Evolutionary conservation across 768 basidiomycete species (phyloP), one percentile per base, ranked within the genome.

Genomic region (Phylloporus arenicola): DNA sequence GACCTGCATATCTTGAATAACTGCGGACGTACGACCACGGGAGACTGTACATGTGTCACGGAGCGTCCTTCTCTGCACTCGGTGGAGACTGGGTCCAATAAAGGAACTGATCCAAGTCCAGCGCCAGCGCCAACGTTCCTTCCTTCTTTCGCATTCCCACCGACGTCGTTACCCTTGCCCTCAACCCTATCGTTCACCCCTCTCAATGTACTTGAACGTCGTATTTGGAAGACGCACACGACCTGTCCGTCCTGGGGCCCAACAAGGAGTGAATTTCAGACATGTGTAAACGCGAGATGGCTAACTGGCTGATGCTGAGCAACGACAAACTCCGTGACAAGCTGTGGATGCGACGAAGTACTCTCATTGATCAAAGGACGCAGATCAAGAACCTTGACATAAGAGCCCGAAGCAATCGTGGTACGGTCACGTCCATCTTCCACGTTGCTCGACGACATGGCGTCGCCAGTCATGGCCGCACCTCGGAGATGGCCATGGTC

Each of bases 1-100:
- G 6, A 61, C 53, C 22, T 67, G 69, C 12, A 84, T 67, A 12
- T 67, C 67, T 47, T 83, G 79, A 13, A 92, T 76, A 5, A 79
- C 67, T 6, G 82, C 87, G 3, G 74, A 72, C n/a, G 87, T 88
- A 22, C 78, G 71, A 6, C 89, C 89, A n/a, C 88, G 73, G 39
- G 19, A 92, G 70, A 53, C 81, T 78, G 53, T 92, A 92, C 50
- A 85, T 52, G 53, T 84, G 83, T 69, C 73, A 77, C 8, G 76
- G 72, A 13, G 62, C 57, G 24, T 62, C 50, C 49, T 54, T 48
- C 50, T 57, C 56, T 11, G 44, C 8, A n/a, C 39, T 44, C 16
- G 40, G 39, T 25, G 41, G 20, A 1, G 46, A 13, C 22, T 53
- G 19, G 13, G 48, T 42, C 51, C 50, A 46, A 16, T 47, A 48